These are phyloP conservation scores for Phellinidium pouzarii DNA, from an alignment of 1,284 basidiomycete species.

Conservation along the genomic window DNA sequence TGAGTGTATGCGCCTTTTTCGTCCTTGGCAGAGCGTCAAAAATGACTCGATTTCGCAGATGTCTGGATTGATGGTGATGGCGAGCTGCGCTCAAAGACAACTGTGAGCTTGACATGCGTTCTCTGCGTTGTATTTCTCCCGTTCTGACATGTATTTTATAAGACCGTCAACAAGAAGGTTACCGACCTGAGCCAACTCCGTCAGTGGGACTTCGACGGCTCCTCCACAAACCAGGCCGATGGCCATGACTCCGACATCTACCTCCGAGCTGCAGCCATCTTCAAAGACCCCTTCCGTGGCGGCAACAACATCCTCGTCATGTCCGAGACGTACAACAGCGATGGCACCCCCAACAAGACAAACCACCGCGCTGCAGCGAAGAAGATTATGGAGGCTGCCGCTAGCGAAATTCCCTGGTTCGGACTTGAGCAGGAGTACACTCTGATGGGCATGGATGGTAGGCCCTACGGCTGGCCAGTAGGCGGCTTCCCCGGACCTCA, in stretches of 20 bases:
- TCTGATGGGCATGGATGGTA: conserved; percentile 89
- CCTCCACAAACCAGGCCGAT: conserved; percentile 94
- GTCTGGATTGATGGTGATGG: conserved; percentile 94
- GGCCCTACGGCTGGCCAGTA: conserved; percentile 95
- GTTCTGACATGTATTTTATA: background rate
- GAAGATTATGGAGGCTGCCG: conserved; percentile 90
- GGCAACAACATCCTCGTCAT: conserved; percentile 97
- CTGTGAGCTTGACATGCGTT: conserved; percentile 38
- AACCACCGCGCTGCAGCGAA: conserved; percentile 90
- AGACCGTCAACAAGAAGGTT: conserved; percentile 81
- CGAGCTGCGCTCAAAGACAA: conserved; percentile 92
- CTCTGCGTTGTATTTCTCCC: background rate
- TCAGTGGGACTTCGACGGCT: conserved; percentile 99
- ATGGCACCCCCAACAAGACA: conserved; percentile 96
- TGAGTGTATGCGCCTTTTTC: conserved; percentile 59
- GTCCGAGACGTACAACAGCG: conserved; percentile 97
- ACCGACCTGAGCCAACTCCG: conserved; percentile 84
- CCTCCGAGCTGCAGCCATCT: conserved; percentile 94
- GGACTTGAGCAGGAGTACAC: conserved; percentile 99
- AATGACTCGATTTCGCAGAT: conserved; percentile 44
- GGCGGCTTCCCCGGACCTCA: conserved; percentile 99
- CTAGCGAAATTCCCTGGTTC: conserved; percentile 88
- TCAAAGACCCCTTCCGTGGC: conserved; percentile 99
- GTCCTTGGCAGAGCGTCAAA: conserved; percentile 23
- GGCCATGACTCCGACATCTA: conserved; percentile 96